Evolutionary conservation across 257 asterid genomes (phyloP).

Genomic region (Solanum gracilifrons): DNA sequence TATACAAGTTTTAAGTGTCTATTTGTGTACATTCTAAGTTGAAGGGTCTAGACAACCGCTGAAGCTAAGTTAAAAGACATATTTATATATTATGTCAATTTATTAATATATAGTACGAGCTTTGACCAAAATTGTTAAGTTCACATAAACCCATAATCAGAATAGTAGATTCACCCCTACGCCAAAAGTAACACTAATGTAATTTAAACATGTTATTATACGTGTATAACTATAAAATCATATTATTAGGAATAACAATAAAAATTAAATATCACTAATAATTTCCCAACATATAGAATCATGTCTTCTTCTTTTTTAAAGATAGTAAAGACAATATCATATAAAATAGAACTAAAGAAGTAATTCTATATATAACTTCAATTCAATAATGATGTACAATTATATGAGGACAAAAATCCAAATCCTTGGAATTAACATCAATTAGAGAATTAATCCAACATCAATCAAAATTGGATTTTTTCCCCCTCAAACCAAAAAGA

Average conservation of each 20-base stretch:
- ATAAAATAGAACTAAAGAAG: not conserved
- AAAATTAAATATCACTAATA: not conserved
- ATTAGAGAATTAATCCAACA: not conserved
- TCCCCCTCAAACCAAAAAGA: not conserved
- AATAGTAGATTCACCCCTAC: not conserved
- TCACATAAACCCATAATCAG: not conserved
- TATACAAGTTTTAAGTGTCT: not conserved
- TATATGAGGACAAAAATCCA: not conserved
- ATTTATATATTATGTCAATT: not conserved
- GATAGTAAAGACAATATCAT: not conserved
- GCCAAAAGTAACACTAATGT: not conserved
- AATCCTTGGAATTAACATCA: not conserved
- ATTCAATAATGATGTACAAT: not conserved
- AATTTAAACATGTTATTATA: not conserved
- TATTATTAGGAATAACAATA: not conserved
- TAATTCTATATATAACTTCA: not conserved
- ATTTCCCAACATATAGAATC: not conserved
- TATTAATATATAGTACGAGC: too few species aligned
- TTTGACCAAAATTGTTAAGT: not conserved
- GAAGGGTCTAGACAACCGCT: too few species aligned
- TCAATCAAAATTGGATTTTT: not conserved
- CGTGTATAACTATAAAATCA: not conserved
- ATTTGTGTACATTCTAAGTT: too few species aligned
- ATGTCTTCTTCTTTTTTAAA: too few species aligned
- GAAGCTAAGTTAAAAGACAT: too few species aligned